Conservation (phyloP, 768 basidiomycete genomes). For the Leccinum broughii region DNA sequence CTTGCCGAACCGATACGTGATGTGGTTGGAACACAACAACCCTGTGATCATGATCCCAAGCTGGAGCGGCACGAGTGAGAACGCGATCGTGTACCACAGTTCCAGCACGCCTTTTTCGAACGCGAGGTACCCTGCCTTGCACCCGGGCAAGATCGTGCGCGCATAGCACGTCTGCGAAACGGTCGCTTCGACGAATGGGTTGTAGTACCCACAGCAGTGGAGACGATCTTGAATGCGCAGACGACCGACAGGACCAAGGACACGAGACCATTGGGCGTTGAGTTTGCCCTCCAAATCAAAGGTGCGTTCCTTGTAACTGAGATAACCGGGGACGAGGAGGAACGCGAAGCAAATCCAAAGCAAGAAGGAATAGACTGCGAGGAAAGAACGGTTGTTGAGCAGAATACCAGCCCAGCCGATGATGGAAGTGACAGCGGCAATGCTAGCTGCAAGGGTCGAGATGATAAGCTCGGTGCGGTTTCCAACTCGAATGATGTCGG, state of each 20-base stretch:
- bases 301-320: constrained; percentile 69
- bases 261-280: constrained; percentile 73
- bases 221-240: constrained; percentile 73
- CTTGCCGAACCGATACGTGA: constrained; percentile 86
- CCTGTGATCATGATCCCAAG: constrained; percentile 60
- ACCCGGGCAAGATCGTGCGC: constrained; percentile 68
- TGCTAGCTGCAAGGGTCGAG: constrained; percentile 63
- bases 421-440: constrained; percentile 63
- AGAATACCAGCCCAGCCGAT: constrained; percentile 80
- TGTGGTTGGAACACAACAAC: constrained; percentile 77
- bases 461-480: constrained; percentile 68
- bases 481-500: constrained; percentile 72
- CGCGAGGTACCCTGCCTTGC: constrained; percentile 61
- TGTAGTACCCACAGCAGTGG: constrained; percentile 79
- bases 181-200: constrained; percentile 78
- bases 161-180: constrained; percentile 74
- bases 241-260: constrained; percentile 58
- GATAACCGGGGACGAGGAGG: constrained; percentile 73
- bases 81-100: constrained; percentile 66
- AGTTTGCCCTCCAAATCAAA: constrained; percentile 85
- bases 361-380: constrained; percentile 69
- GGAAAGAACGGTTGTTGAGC: constrained; percentile 81
- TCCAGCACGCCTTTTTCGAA: constrained; percentile 57
- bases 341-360: constrained; percentile 75
- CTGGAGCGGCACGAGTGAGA: constrained; percentile 69